A percentile compares a stretch with the other conserved stretches of the same genome.
These are phyloP conservation scores for Skeletonema tropicum DNA, from an alignment of 108 stramenopile genomes.

Conservation along the genomic window DNA sequence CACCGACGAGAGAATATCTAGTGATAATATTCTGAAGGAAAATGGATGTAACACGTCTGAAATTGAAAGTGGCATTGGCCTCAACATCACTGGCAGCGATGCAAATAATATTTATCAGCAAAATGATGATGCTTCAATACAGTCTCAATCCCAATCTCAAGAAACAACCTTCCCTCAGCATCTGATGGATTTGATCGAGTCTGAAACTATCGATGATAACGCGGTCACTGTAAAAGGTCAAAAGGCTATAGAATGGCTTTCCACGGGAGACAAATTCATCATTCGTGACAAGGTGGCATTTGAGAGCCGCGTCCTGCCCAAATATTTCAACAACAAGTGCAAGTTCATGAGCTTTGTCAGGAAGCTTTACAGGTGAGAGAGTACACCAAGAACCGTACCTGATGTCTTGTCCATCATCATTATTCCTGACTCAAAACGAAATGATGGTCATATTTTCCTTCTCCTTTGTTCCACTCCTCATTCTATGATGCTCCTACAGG, in stretches of 20 bases:
- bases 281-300: constrained; percentile 22
- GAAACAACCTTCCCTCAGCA: constrained; percentile 31
- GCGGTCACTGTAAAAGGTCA: constrained; percentile 8
- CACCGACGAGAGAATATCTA: no score
- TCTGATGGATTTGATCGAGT: constrained; percentile 30
- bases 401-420: no score
- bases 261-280: constrained; percentile 19
- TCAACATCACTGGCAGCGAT: not conserved
- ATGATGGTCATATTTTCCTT: no score
- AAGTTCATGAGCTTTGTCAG: no score
- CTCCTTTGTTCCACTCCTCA: no score
- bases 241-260: not conserved
- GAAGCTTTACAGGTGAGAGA: no score
- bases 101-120: not conserved
- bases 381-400: no score
- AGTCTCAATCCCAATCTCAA: not conserved
- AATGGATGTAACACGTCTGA: not conserved
- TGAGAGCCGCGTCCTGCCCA: constrained; percentile 21
- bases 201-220: constrained; percentile 17
- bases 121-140: not conserved
- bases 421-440: no score
- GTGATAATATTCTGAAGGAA: no score
- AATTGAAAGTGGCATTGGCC: not conserved
- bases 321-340: constrained; percentile 8
- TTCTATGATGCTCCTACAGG: no score